These are phyloP conservation scores for Dovyalis caffra DNA, from an alignment of 345 rosid species.

Conservation along the genomic window DNA sequence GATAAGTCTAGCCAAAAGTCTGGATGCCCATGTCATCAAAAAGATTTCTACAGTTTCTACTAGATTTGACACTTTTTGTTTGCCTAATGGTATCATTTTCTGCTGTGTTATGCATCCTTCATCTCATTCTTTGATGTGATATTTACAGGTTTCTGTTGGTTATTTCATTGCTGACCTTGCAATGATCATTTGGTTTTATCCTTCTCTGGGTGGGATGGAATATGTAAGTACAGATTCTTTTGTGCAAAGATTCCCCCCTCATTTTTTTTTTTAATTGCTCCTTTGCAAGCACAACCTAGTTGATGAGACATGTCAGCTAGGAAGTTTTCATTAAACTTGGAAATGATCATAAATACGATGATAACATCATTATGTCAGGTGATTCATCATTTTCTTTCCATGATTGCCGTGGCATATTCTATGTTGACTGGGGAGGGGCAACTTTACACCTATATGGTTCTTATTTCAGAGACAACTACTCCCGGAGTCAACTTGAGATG, in stretches of 20 bases:
- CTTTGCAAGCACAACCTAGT: neutral
- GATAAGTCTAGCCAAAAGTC: neutral
- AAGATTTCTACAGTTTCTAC: neutral
- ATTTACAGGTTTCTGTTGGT: slow-evolving; percentile 77
- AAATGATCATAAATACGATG: neutral
- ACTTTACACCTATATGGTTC: slow-evolving; percentile 75
- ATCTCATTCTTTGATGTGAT: neutral
- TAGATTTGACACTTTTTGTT: neutral
- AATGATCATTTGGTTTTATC: slow-evolving; percentile 81
- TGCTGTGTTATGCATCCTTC: neutral
- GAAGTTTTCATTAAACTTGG: neutral
- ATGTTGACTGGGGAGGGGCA: slow-evolving; percentile 80
- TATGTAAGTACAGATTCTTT: slow-evolving; percentile 53
- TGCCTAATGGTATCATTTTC: neutral
- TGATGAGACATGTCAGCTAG: neutral
- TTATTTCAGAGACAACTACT: slow-evolving; percentile 83
- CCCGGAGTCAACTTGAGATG: slow-evolving; percentile 91
- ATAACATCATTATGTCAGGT: slow-evolving; percentile 42
- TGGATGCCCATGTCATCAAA: neutral
- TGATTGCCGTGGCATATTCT: slow-evolving; percentile 62
- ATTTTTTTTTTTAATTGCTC: neutral
- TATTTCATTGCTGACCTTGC: slow-evolving; percentile 78
- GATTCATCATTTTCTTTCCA: slow-evolving; percentile 73
- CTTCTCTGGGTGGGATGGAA: slow-evolving; percentile 83
- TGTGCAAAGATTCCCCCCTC: neutral